These are phyloP conservation scores for Vanilla planifolia DNA, from an alignment of 106 monocot genomes.

Conservation along the genomic window DNA sequence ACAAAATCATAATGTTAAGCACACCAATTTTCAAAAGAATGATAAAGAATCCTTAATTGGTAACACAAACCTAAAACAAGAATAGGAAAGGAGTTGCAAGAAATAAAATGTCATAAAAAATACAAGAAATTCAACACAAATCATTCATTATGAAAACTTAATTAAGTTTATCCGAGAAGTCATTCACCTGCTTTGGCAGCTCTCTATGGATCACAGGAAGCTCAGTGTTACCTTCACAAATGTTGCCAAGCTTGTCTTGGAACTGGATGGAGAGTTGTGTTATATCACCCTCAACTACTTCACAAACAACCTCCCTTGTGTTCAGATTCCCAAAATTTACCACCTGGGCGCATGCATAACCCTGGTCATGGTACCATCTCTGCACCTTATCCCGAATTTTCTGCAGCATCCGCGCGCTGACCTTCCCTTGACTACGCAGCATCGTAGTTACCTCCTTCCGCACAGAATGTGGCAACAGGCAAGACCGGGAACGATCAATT, in stretches of 20 bases:
- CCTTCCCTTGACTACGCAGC: slow-evolving; percentile 73
- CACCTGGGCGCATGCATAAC: slow-evolving; percentile 93
- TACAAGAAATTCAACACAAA: too few species aligned
- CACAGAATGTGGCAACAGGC: slow-evolving; percentile 65
- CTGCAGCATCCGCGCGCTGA: slow-evolving; percentile 91
- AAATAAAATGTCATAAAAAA: too few species aligned
- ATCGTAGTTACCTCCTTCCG: slow-evolving; percentile 66
- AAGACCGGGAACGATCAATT: slow-evolving; percentile 62
- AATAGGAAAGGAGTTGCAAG: too few species aligned
- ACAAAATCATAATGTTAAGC: too few species aligned
- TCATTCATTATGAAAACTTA: too few species aligned
- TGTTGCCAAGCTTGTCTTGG: slow-evolving; percentile 95
- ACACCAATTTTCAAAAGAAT: too few species aligned
- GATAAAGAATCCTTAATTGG: too few species aligned
- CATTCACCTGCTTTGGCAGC: slow-evolving; percentile 73
- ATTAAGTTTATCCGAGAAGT: too few species aligned
- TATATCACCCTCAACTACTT: slow-evolving; percentile 96
- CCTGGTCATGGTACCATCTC: slow-evolving; percentile 97
- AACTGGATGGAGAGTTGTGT: slow-evolving; percentile 83
- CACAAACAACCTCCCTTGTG: slow-evolving; percentile 91
- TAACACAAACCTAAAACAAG: too few species aligned
- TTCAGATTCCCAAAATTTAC: slow-evolving; percentile 97
- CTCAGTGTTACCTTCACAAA: slow-evolving; percentile 80
- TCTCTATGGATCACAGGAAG: slow-evolving; percentile 70
- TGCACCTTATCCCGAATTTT: slow-evolving; percentile 87